These are phyloP conservation scores for Populus hybrid DNA, from an alignment of 441 rosid genomes.

Conservation along the genomic window DNA sequence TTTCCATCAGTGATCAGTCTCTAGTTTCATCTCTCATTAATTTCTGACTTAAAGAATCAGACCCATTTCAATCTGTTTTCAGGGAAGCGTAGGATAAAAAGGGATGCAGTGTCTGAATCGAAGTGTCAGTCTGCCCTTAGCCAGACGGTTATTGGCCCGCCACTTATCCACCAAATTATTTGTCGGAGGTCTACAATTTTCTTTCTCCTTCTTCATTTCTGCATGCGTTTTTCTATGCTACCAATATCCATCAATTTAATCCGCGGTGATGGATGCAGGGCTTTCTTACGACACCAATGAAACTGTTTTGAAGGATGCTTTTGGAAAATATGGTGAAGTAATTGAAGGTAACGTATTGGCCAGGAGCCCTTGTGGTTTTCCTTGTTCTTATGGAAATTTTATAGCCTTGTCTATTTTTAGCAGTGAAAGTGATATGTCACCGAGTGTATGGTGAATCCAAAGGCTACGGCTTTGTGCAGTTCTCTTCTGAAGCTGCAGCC, in stretches of 20 bases:
- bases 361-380: not conserved
- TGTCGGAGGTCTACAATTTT: not conserved
- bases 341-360: not conserved
- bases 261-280: conserved; percentile 8
- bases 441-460: conserved; percentile 60
- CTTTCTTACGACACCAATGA: conserved; percentile 70
- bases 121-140: not conserved
- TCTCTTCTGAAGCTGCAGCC: conserved; percentile 52
- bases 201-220: too few relatives aligned
- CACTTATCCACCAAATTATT: not conserved
- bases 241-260: too few relatives aligned
- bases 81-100: not conserved
- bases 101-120: not conserved
- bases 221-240: too few relatives aligned
- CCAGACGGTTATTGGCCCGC: not conserved
- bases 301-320: conserved; percentile 52
- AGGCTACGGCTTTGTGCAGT: conserved; percentile 70
- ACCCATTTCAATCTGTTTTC: not conserved
- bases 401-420: not conserved
- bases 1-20: not conserved
- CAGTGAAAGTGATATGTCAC: conserved; percentile 68
- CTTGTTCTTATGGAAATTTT: not conserved
- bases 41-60: not conserved
- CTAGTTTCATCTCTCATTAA: not conserved
- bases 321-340: conserved; percentile 22